Conservation (phyloP, 1,284 basidiomycete species). For the Exsudoporus floridanus region DNA sequence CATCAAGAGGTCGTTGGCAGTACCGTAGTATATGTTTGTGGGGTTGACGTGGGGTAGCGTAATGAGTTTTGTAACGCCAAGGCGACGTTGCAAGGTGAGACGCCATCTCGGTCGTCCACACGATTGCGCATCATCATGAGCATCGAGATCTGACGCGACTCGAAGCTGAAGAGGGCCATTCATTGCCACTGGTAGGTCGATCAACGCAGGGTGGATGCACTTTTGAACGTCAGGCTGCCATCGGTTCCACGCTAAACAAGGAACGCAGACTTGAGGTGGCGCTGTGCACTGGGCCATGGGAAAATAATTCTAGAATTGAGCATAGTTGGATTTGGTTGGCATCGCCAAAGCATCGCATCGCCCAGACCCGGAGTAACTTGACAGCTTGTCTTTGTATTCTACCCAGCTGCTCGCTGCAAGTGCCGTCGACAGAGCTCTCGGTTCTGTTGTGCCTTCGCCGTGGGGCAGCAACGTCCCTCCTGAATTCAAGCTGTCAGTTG, state of each 20-base stretch:
- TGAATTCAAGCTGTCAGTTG: not conserved
- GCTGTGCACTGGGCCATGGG: slow-evolving; percentile 12
- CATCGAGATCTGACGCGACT: not conserved
- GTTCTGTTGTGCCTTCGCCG: not conserved
- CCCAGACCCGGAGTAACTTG: slow-evolving; percentile 6
- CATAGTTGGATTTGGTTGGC: slow-evolving; percentile 17
- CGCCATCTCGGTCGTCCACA: slow-evolving; percentile 1
- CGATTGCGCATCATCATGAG: not conserved
- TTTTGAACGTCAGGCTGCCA: not conserved
- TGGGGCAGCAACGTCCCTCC: not conserved
- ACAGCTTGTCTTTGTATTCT: slow-evolving; percentile 7
- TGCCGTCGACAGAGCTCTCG: not conserved
- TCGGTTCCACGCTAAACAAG: not conserved
- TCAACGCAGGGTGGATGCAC: too few species aligned
- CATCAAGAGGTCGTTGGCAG: not conserved
- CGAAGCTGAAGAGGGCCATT: too few species aligned
- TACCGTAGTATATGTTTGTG: not conserved
- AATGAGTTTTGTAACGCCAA: not conserved
- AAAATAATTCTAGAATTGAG: slow-evolving; percentile 24
- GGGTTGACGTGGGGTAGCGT: not conserved
- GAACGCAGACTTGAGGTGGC: not conserved
- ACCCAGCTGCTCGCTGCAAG: not conserved
- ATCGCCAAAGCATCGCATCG: slow-evolving; percentile 24
- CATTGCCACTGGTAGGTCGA: too few species aligned
- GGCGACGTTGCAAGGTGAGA: slow-evolving; percentile 2